A percentile compares a stretch with the other conserved stretches of the same genome.
Evolutionary conservation across 129 eudicot genomes (phyloP).

Genomic region (Lactuca saligna): DNA sequence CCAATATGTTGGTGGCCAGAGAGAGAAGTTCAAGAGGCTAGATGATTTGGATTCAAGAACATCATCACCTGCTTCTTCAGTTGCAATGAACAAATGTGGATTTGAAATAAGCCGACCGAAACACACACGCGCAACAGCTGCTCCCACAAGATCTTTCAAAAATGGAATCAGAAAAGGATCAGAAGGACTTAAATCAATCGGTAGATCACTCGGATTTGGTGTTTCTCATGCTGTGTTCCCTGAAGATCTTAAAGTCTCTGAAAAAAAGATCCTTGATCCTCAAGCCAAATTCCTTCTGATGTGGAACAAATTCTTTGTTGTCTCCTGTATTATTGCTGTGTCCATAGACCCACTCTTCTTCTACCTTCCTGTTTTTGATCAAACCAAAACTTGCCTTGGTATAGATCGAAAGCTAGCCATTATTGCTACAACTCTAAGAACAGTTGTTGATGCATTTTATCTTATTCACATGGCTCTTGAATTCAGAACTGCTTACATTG

Average conservation of each 20-base stretch:
- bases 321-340: constrained; percentile 79
- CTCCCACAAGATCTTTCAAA: constrained; percentile 67
- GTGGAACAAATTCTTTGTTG: constrained; percentile 73
- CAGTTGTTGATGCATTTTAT: constrained; percentile 77
- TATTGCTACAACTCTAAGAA: constrained; percentile 74
- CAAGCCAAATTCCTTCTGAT: constrained; percentile 72
- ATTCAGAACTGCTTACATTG: constrained; percentile 89
- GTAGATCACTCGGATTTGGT: constrained; percentile 74
- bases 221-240: constrained; percentile 90
- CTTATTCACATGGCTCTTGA: constrained; percentile 89
- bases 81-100: constrained; percentile 42
- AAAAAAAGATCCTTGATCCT: constrained; percentile 84
- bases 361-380: constrained; percentile 76
- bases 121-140: constrained; percentile 37
- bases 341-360: constrained; percentile 86
- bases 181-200: constrained; percentile 80
- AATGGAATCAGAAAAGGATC: constrained; percentile 72
- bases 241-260: constrained; percentile 87
- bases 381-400: constrained; percentile 51
- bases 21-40: constrained; percentile 70
- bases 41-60: constrained; percentile 69
- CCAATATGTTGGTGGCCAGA: constrained; percentile 52
- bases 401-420: constrained; percentile 70
- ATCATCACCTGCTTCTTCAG: constrained; percentile 64
- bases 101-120: constrained; percentile 51